These are phyloP conservation scores for Luffa aegyptiaca DNA, from an alignment of 306 rosid genomes.

Conservation along the genomic window DNA sequence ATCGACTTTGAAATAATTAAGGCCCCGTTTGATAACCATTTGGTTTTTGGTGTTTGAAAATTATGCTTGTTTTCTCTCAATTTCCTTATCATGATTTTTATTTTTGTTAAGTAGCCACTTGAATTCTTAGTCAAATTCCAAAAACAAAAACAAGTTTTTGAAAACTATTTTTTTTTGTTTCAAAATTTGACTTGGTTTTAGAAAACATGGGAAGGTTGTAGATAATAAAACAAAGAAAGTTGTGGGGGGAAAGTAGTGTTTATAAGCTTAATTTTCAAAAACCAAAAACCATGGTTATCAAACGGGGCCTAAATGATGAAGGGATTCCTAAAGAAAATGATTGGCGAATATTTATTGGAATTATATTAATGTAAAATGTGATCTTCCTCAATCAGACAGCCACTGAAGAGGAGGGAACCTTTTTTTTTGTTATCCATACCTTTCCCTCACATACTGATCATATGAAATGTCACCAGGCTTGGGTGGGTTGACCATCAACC, in stretches of 20 bases:
- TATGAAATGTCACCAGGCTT: conserved; percentile 94
- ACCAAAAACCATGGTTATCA: background rate
- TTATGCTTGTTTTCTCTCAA: background rate
- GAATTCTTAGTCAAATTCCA: background rate
- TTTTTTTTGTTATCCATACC: conserved; percentile 24
- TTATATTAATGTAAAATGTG: background rate
- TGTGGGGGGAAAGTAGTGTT: background rate
- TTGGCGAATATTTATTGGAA: background rate
- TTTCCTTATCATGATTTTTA: background rate
- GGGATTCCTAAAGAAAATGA: background rate
- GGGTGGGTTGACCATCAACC: conserved; percentile 86
- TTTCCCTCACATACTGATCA: conserved; percentile 69
- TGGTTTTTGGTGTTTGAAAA: background rate
- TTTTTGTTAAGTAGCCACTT: background rate
- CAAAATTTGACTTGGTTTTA: background rate
- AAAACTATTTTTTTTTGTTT: background rate
- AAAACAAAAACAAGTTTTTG: background rate
- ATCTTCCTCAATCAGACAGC: background rate
- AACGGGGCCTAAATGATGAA: background rate
- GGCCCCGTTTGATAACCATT: background rate
- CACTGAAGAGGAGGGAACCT: background rate
- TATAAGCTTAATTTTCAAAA: background rate
- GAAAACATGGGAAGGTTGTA: background rate
- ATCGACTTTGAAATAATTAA: background rate
- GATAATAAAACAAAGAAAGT: background rate